phyloP scores from a whole-genome alignment of 768 basidiomycete genomes.

The Mycena haematopus region DNA sequence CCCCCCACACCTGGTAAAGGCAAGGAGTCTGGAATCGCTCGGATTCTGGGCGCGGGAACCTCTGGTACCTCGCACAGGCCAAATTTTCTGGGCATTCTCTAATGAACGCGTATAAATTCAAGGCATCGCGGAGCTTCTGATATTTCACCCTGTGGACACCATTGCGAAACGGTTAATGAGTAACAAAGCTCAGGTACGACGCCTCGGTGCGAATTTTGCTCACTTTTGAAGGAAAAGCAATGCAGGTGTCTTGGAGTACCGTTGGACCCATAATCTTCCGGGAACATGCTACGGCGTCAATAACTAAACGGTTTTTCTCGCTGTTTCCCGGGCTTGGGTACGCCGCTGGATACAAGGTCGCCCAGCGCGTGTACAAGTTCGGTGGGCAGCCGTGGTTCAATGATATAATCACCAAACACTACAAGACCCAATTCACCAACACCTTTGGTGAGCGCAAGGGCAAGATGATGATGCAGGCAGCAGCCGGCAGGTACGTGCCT shows the following conservation, averaged over 20 bases:
- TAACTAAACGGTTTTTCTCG: slow-evolving; percentile 76
- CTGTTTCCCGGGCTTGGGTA: slow-evolving; percentile 99
- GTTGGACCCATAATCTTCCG: slow-evolving; percentile 87
- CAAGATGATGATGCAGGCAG: slow-evolving; percentile 94
- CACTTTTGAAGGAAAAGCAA: slow-evolving; percentile 11
- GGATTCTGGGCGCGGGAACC: slow-evolving; percentile 89
- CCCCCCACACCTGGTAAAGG: slow-evolving; percentile 57
- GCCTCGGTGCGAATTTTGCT: slow-evolving; percentile 8
- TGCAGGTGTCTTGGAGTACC: slow-evolving; percentile 65
- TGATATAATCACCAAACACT: slow-evolving; percentile 85
- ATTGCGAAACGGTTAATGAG: slow-evolving; percentile 99
- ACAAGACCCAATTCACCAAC: slow-evolving; percentile 81
- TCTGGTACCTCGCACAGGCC: slow-evolving; percentile 66
- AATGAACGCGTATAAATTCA: slow-evolving; percentile 15
- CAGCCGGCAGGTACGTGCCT: slow-evolving; percentile 81
- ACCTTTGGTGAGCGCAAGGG: slow-evolving; percentile 94
- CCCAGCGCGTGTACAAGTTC: slow-evolving; percentile 96
- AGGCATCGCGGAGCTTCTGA: slow-evolving; percentile 94
- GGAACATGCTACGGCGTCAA: slow-evolving; percentile 73
- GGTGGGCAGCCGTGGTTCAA: slow-evolving; percentile 98
- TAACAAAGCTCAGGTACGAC: slow-evolving; percentile 82
- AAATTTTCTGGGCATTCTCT: slow-evolving; percentile 11
- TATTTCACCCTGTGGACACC: slow-evolving; percentile 97
- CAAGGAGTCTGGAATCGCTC: slow-evolving; percentile 89
- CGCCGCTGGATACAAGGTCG: slow-evolving; percentile 96